Evolutionary conservation across 23 red algal genomes (phyloP).

Genomic region (Agarophyton chilense): DNA sequence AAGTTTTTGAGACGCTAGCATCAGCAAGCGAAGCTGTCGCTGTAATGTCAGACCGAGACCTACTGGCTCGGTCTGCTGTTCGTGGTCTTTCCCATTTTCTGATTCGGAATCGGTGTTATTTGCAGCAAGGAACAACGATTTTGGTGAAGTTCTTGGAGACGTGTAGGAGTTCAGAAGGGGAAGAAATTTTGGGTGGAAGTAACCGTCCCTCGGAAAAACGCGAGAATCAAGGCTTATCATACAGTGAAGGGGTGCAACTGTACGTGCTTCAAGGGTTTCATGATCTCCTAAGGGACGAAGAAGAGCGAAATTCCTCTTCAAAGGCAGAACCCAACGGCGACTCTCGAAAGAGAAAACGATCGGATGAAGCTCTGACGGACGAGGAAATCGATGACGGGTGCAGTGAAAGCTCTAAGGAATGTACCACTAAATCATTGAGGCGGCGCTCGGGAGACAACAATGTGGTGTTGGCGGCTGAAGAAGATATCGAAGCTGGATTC

Average conservation of each 20-base stretch:
- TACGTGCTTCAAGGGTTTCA: constrained; percentile 60
- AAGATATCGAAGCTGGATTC: constrained; percentile 61
- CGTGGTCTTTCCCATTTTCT: constrained; percentile 53
- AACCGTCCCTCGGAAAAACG: not conserved
- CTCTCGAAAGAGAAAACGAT: not conserved
- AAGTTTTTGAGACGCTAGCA: constrained; percentile 26
- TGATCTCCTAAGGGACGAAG: constrained; percentile 58
- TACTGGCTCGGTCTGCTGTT: constrained; percentile 16
- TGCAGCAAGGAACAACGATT: constrained; percentile 21
- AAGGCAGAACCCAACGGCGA: not conserved
- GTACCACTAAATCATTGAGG: too few relatives aligned
- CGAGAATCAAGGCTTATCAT: not conserved
- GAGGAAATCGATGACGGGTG: not conserved
- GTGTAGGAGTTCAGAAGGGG: not conserved
- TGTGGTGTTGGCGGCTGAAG: constrained; percentile 50
- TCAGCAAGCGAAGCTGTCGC: constrained; percentile 6
- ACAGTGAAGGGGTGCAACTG: constrained; percentile 21
- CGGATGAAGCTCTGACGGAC: not conserved
- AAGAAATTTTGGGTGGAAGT: not conserved
- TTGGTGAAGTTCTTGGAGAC: not conserved
- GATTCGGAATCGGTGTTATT: constrained; percentile 25
- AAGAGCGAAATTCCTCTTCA: constrained; percentile 35
- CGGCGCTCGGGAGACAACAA: too few relatives aligned
- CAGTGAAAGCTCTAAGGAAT: not conserved
- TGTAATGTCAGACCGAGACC: not conserved